A percentile compares a stretch with the other conserved stretches of the same genome.
Conservation (phyloP, 768 basidiomycete species). For the Agrocybe chaxingu region DNA sequence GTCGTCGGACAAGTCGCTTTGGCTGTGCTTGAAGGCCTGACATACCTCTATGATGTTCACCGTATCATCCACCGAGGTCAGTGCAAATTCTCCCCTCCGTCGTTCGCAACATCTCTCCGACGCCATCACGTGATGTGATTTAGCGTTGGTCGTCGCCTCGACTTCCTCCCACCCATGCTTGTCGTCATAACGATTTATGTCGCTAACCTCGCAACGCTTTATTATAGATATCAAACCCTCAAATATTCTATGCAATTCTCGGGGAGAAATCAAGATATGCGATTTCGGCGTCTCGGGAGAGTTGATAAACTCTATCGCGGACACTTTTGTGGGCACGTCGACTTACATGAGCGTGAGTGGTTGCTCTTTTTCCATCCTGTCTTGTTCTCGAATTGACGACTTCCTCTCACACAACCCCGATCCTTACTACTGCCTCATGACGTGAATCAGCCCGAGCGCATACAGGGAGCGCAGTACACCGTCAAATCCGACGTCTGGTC, state of each 20-base stretch:
- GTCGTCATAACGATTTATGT: slow-evolving; percentile 21
- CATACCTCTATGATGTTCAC: slow-evolving; percentile 96
- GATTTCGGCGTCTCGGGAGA: slow-evolving; percentile 99
- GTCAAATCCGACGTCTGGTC: slow-evolving; percentile 99
- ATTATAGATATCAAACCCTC: slow-evolving; percentile 94
- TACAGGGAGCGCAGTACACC: slow-evolving; percentile 97
- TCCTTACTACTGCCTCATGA: slow-evolving; percentile 7
- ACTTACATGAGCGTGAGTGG: slow-evolving; percentile 97
- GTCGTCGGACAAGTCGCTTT: slow-evolving; percentile 93
- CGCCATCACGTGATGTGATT: slow-evolving; percentile 20
- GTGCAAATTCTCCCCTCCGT: slow-evolving; percentile 23
- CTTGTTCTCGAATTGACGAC: slow-evolving; percentile 11
- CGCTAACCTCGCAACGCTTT: slow-evolving; percentile 7
- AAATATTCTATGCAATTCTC: slow-evolving; percentile 93
- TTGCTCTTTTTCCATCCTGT: slow-evolving; percentile 1
- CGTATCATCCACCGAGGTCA: slow-evolving; percentile 97
- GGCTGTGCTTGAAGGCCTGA: slow-evolving; percentile 91
- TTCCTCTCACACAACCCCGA: neutral
- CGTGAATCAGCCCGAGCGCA: slow-evolving; percentile 84
- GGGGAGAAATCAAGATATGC: slow-evolving; percentile 97
- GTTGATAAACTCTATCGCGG: slow-evolving; percentile 97
- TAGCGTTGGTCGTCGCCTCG: slow-evolving; percentile 1
- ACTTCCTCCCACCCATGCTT: neutral
- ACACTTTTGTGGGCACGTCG: slow-evolving; percentile 98
- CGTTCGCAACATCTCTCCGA: slow-evolving; percentile 1